Percentiles rank a stretch among this genome's conserved stretches.
phyloP scores from a whole-genome alignment of 2,329 filamentous ascomycete species.

The Emergomyces orientalis region DNA sequence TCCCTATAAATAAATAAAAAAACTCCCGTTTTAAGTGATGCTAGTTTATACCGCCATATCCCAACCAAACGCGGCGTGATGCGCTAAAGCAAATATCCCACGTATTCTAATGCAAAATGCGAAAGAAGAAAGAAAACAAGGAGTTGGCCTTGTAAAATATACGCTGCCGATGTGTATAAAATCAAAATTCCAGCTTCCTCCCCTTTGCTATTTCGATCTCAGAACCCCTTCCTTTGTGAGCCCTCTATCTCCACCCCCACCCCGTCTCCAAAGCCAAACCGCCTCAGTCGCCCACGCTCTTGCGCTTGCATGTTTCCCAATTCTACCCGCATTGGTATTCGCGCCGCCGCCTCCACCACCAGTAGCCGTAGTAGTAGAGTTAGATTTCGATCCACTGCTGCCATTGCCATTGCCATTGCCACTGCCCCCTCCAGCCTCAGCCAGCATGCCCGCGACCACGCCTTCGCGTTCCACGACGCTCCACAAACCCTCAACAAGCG shows the following conservation, averaged over 20 bases:
- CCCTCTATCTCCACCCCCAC: slow-evolving; percentile 43
- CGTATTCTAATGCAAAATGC: no score
- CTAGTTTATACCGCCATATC: no score
- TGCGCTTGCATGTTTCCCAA: slow-evolving; percentile 61
- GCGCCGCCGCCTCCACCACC: no score
- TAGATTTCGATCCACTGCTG: neutral
- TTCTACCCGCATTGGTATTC: slow-evolving; percentile 16
- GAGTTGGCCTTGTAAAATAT: no score
- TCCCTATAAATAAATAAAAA: no score
- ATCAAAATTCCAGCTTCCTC: neutral
- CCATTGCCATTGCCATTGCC: slow-evolving; percentile 37
- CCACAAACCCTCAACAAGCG: slow-evolving; percentile 75
- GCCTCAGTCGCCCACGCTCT: slow-evolving; percentile 80
- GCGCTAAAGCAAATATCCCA: no score
- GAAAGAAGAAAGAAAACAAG: no score
- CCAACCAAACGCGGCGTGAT: no score
- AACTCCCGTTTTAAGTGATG: no score
- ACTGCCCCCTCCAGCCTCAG: slow-evolving; percentile 59
- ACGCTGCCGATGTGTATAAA: no score
- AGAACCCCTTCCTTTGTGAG: slow-evolving; percentile 27
- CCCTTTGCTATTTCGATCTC: slow-evolving; percentile 5
- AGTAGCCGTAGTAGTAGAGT: neutral
- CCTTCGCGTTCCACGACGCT: slow-evolving; percentile 63
- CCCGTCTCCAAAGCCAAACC: slow-evolving; percentile 76
- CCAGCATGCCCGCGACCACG: slow-evolving; percentile 65